Evolutionary conservation across 768 basidiomycete genomes (phyloP), one percentile per base, ranked within the genome.

Genomic region (Mycena venus): DNA sequence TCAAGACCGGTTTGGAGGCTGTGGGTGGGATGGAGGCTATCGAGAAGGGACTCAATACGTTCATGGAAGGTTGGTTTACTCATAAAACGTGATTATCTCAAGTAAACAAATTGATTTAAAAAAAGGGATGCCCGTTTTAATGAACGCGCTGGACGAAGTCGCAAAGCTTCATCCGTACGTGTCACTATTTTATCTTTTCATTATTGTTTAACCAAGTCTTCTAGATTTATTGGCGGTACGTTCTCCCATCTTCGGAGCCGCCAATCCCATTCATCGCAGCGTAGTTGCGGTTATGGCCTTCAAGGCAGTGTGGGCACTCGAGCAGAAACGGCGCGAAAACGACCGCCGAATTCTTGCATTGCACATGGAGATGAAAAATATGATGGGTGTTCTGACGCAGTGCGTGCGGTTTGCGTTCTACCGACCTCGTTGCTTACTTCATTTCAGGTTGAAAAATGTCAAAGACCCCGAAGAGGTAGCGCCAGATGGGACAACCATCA

Each of bases 301-400:
- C 82, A 83, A 85, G 65, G 83, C 84, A 0, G 84, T 84, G 4
- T 82, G 84, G 68, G 83, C 82, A 14, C 79, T 88, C 36, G 86
- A 86, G 56, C 70, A 80, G 63, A 85, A 83, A 42, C 80, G 86
- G 4, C 79, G 83, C 7, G 84, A 85, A 6, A 87, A 88, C 47
- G 85, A 88, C 66, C 81, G 80, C 68, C 84, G 82, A 66, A 81
- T 88, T 17, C 74, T 82, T 3, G 68, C 80, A 0, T 75, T 88
- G n/a, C 81, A 84, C 75, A 78, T 81, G 15, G 81, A 83, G 68
- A 87, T 87, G 86, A 80, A 75, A 51, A 83, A 87, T 29, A 86
- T 85, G 85, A 84, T 87, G 82, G 64, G 68, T 14, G 79, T 79
- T 17, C 74, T 86, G 12, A 58, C 82, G 0, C 83, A 84, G 86